A percentile compares a stretch with the other conserved stretches of the same genome.
Conservation (phyloP, 345 rosid genomes). For the Fremontodendron californicum region DNA sequence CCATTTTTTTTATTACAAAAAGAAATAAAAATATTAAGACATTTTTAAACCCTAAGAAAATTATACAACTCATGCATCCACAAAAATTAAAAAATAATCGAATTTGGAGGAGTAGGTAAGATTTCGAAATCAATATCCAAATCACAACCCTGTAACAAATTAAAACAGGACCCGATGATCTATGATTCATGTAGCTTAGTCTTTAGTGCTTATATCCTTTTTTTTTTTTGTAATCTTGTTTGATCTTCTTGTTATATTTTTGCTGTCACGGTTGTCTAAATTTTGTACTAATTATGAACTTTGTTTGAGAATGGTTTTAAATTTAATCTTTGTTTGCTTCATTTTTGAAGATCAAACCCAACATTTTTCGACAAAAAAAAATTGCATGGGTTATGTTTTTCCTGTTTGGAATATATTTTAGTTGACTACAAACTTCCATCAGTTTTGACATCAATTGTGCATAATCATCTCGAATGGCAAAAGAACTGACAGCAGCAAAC, state of each 20-base stretch:
- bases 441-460: too few relatives aligned
- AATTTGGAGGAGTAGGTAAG: constrained; percentile 66
- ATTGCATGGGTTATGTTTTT: background rate
- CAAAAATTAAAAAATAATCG: too few relatives aligned
- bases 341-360: too few relatives aligned
- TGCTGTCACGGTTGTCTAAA: background rate
- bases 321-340: background rate
- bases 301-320: background rate
- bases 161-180: constrained; percentile 63
- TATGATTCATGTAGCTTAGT: background rate
- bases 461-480: background rate
- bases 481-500: background rate
- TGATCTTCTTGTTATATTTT: background rate
- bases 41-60: too few relatives aligned
- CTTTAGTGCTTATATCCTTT: background rate
- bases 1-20: too few relatives aligned
- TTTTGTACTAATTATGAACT: background rate
- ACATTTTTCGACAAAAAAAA: too few relatives aligned
- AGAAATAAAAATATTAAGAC: too few relatives aligned
- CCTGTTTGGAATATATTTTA: background rate
- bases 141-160: too few relatives aligned
- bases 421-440: too few relatives aligned
- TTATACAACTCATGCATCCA: too few relatives aligned
- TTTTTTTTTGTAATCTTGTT: too few relatives aligned
- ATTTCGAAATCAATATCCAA: too few relatives aligned